A percentile compares a stretch with the other conserved stretches of the same genome.
Evolutionary conservation across 441 rosid genomes (phyloP).

Genomic region (Iberis amara): DNA sequence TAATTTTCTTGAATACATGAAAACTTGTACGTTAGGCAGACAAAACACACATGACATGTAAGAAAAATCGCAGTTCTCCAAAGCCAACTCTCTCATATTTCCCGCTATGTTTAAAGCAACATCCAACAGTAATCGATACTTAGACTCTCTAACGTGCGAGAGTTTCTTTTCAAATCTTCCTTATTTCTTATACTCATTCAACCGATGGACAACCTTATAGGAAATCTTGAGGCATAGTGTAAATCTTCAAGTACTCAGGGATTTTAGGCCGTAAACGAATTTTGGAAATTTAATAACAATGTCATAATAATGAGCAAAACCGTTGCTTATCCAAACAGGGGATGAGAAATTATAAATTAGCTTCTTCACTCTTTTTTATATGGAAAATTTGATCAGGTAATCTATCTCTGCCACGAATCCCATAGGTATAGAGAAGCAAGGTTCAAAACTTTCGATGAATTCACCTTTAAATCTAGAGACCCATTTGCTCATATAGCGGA

Average conservation of each 20-base stretch:
- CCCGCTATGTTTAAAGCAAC: constrained; percentile 1
- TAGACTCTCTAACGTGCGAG: constrained; percentile 36
- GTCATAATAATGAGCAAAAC: not conserved
- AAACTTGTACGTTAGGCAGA: constrained; percentile 26
- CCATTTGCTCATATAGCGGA: not conserved
- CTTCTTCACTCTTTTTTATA: constrained; percentile 9
- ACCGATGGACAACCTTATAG: constrained; percentile 31
- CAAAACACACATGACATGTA: constrained; percentile 2
- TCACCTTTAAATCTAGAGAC: too few relatives aligned
- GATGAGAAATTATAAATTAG: constrained; percentile 34
- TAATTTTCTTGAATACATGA: constrained; percentile 37
- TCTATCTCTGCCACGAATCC: constrained; percentile 8
- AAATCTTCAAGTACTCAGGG: constrained; percentile 31
- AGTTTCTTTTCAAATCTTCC: constrained; percentile 8
- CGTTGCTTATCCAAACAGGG: not conserved
- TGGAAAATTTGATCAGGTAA: not conserved
- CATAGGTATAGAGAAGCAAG: constrained; percentile 20
- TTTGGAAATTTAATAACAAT: constrained; percentile 25
- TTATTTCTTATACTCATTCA: constrained; percentile 26
- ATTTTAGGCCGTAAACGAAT: constrained; percentile 5
- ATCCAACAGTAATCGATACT: constrained; percentile 36
- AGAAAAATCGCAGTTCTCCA: constrained; percentile 32
- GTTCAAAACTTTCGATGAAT: constrained; percentile 8
- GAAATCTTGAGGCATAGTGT: too few relatives aligned
- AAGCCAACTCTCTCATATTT: constrained; percentile 18